These are phyloP conservation scores for Thyridium curvatum DNA, from an alignment of 2,329 filamentous ascomycete species.

Conservation along the genomic window DNA sequence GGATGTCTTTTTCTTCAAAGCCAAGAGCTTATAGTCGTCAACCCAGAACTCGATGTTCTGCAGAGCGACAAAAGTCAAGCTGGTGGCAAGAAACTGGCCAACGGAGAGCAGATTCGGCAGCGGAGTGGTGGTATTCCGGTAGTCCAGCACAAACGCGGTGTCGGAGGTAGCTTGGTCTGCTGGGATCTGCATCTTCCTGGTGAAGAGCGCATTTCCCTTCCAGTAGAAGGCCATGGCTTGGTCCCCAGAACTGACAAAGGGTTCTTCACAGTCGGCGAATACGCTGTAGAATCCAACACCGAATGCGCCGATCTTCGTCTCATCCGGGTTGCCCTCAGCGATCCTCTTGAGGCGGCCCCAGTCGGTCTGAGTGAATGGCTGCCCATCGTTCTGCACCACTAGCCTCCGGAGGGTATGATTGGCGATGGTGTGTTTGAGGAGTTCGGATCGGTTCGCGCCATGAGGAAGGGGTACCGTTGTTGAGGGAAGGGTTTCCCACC, in stretches of 20 bases:
- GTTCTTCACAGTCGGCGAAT: constrained; percentile 96
- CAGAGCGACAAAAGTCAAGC: constrained; percentile 89
- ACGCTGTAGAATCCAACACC: constrained; percentile 98
- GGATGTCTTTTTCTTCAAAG: constrained; percentile 77
- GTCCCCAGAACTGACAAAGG: constrained; percentile 87
- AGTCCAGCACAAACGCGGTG: constrained; percentile 93
- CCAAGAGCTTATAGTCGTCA: constrained; percentile 77
- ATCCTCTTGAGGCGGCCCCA: constrained; percentile 94
- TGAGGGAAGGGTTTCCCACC: constrained; percentile 86
- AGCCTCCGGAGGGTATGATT: constrained; percentile 82
- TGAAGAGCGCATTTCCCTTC: constrained; percentile 98
- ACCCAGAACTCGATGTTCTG: constrained; percentile 85
- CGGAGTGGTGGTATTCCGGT: constrained; percentile 81
- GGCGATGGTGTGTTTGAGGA: constrained; percentile 75
- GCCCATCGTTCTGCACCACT: constrained; percentile 89
- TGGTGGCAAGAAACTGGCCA: constrained; percentile 88
- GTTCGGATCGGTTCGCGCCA: constrained; percentile 57
- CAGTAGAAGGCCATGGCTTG: constrained; percentile 99
- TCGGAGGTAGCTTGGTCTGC: constrained; percentile 55
- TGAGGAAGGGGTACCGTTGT: constrained; percentile 65
- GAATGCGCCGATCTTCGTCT: constrained; percentile 98
- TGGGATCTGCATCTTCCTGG: constrained; percentile 72
- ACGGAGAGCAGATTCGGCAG: constrained; percentile 81
- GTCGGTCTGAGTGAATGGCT: constrained; percentile 81
- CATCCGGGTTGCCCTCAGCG: constrained; percentile 97